Evolutionary conservation across 2,329 filamentous ascomycete genomes (phyloP), one percentile per base, ranked within the genome.

Genomic region (Daldinia sp.): DNA sequence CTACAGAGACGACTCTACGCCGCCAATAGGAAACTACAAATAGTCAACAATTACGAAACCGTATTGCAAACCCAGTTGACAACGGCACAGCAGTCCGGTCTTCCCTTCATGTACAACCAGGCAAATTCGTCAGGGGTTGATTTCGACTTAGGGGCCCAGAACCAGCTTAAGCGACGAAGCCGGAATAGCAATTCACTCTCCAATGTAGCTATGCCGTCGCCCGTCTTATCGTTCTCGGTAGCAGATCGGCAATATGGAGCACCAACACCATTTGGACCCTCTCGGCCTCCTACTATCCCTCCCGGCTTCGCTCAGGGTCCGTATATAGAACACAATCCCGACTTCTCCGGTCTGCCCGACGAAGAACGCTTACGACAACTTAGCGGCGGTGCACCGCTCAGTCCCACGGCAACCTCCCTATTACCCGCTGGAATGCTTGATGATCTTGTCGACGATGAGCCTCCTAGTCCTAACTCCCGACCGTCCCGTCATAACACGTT

Each of bases 391-490:
- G 91, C 90, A 1, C 90, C 90, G 0, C 85, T 94, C 74, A 94
- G 90, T 70, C 92, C 92, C 1, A 90, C 90, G 3, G 92, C 91
- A 1, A 88, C 90, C 25, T 85, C 89, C 13, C 80, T 94, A 3
- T 78, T 96, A 13, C 92, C 92, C 0, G 90, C 91, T 4, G 81
- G 80, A n/a, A 84, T 85, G 62, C 80, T 86, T 64, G 87, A 90
- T 52, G 89, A 91, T 68, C 60, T 74, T 32, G 79, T 88, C 43
- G 88, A 89, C 48, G 82, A 88, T 35, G 87, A 89, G 13, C 79
- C 81, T n/a, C 79, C 78, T 8, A 83, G 80, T 69, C 79, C 80
- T 34, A 68, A 66, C 15, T 70, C 76, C 41, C 64, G 73, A 6
- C 69, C 61, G 59, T 58, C 64, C 57, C 73, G 72, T 35, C 76